phyloP scores from a whole-genome alignment of 805 yeast genomes.

The Myxozyma geophila region DNA sequence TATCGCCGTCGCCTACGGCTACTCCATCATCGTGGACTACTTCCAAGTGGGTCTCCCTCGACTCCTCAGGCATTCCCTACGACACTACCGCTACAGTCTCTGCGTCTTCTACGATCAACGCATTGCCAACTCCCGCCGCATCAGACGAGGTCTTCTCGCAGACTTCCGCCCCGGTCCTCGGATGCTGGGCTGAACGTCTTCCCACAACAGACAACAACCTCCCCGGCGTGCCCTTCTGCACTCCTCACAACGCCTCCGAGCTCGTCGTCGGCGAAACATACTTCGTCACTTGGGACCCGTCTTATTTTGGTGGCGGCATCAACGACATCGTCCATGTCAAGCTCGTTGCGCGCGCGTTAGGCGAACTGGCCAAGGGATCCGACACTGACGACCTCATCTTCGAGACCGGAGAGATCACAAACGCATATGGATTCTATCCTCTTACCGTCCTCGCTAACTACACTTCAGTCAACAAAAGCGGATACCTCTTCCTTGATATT shows the following conservation, averaged over 20 bases:
- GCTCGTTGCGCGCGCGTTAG: conserved; percentile 47
- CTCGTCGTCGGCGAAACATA: conserved; percentile 54
- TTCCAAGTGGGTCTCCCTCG: conserved; percentile 53
- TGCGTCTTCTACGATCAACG: conserved; percentile 3
- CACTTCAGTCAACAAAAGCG: conserved; percentile 31
- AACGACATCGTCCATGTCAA: conserved; percentile 46
- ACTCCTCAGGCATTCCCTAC: conserved; percentile 52
- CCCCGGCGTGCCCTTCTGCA: conserved; percentile 51
- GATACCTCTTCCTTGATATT: conserved; percentile 49
- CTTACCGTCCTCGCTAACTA: conserved; percentile 42
- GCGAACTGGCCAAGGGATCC: conserved; percentile 37
- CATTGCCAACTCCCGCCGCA: conserved; percentile 16
- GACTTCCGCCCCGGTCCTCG: conserved; percentile 25
- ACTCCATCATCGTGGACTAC: conserved; percentile 42
- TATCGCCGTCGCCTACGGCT: conserved; percentile 49
- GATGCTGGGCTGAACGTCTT: conserved; percentile 23
- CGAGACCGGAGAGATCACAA: conserved; percentile 46
- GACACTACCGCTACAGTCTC: conserved; percentile 21
- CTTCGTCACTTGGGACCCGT: conserved; percentile 57
- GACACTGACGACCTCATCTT: conserved; percentile 44
- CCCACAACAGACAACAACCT: conserved; percentile 24
- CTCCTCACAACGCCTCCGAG: conserved; percentile 50
- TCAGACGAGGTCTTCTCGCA: conserved; percentile 13
- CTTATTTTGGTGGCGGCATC: conserved; percentile 48
- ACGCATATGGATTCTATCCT: conserved; percentile 51